Evolutionary conservation across 768 basidiomycete species (phyloP).

Genomic region (Candolleomyces eurysporus): DNA sequence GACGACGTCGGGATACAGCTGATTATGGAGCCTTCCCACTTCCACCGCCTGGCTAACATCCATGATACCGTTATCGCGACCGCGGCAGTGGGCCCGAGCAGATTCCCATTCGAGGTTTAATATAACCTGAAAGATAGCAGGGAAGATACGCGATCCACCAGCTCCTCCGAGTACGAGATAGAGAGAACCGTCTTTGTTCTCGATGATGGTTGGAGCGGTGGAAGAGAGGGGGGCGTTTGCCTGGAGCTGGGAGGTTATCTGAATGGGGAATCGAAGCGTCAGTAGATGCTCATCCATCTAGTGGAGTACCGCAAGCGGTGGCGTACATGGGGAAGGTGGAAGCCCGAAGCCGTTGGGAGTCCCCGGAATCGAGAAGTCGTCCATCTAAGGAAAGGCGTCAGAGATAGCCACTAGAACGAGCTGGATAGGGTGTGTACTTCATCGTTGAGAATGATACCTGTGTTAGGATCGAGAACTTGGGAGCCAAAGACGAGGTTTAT

Average conservation of each 20-base stretch:
- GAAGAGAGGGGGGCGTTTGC: conserved; percentile 90
- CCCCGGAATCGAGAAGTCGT: conserved; percentile 90
- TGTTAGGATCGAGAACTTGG: conserved; percentile 78
- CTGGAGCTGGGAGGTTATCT: conserved; percentile 88
- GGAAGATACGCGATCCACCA: conserved; percentile 86
- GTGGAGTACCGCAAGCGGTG: neutral
- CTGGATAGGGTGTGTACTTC: conserved; percentile 35
- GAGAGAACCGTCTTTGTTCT: conserved; percentile 70
- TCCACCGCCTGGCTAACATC: conserved; percentile 84
- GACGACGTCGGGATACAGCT: conserved; percentile 65
- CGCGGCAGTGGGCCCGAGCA: neutral
- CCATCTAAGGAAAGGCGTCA: conserved; percentile 43
- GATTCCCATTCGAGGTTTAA: conserved; percentile 77
- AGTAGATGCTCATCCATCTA: neutral
- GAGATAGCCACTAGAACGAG: no score
- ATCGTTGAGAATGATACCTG: conserved; percentile 88
- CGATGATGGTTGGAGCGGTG: conserved; percentile 76
- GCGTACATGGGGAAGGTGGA: conserved; percentile 77
- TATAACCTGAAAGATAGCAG: conserved; percentile 74
- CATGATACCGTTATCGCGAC: conserved; percentile 25
- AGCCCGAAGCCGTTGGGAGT: conserved; percentile 79
- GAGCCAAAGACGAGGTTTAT: conserved; percentile 92
- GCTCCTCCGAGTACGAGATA: conserved; percentile 78
- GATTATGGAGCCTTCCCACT: conserved; percentile 78
- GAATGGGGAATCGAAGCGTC: neutral